Base-by-base conservation (phyloP, 2,329 filamentous ascomycete genomes). In the Ceratocystis papillata region DNA sequence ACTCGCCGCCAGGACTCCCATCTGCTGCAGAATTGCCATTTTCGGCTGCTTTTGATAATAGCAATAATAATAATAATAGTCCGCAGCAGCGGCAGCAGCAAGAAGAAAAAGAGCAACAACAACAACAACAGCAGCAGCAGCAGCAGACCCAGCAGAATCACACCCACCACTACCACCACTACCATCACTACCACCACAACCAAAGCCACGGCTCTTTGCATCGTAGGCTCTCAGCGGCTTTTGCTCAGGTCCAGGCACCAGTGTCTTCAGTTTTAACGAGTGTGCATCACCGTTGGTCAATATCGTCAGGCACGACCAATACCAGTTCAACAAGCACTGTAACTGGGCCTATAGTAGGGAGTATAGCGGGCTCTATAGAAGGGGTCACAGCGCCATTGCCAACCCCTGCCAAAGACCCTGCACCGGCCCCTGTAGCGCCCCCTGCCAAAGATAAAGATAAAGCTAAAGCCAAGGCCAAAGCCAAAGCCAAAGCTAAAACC, bases 271-370 rank as follows among this genome's bases (percentile, higher is more conserved):
- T 59, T 2, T 37, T 59, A 30, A 59, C 55, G 0, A 37, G 28
- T n/a, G 55, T 59, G 55, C 55, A 59, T 8, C 55, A 59, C 3
- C 55, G 55, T 2, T 59, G 55, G 55, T 59, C 55, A n/a, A 37
- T 59, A n/a, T 59, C 55, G 25, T 59, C 55, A 2, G 55, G 25
- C 22, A 30, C 55, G 7, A 59, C 55, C 4, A 53, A 28, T 15
- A 10, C 48, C 20, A 28, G 48, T 15, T 25, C 48, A 22, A 22
- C 48, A 22, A 25, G 48, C 22, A 20, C 48, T 10, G 25, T 10
- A 10, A 15, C 10, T 3, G 20, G 46, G 12, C 37, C 37, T 30
- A 28, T 59, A n/a, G 55, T 59, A 17, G 55, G 12, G 28, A 15
- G 15, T 59, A 59, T 30, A 59, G 55, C 30, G 5, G 55, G 55